Percentiles rank a stretch among this genome's conserved stretches.
Conservation (phyloP, 306 rosid species). For the Lathyrus tuberosus region DNA sequence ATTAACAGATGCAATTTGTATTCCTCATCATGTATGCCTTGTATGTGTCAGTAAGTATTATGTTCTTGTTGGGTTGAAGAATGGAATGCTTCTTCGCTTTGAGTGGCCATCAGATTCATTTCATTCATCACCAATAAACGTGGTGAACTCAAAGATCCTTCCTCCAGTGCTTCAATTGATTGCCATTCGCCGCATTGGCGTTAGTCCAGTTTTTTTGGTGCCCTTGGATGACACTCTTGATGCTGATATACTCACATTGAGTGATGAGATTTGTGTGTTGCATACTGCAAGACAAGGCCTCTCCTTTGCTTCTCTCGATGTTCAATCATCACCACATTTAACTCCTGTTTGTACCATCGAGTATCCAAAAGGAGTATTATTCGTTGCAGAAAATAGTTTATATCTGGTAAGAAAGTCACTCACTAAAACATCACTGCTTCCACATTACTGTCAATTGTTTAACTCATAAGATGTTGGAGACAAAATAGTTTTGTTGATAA, state of each 20-base stretch:
- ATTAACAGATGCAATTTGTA: constrained; percentile 62
- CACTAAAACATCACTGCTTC: constrained; percentile 4
- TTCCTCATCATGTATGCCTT: constrained; percentile 90
- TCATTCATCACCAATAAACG: constrained; percentile 43
- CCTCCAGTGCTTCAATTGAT: constrained; percentile 75
- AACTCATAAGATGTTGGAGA: constrained; percentile 16
- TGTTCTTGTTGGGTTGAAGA: constrained; percentile 85
- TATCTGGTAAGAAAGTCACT: constrained; percentile 68
- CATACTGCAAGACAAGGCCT: constrained; percentile 90
- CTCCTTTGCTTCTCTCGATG: constrained; percentile 83
- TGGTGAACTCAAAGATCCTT: constrained; percentile 41
- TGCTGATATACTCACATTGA: constrained; percentile 75
- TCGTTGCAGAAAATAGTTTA: constrained; percentile 81
- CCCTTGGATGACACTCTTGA: constrained; percentile 82
- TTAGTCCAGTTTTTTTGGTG: constrained; percentile 87
- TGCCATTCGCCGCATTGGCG: constrained; percentile 83
- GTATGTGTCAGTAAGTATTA: constrained; percentile 73
- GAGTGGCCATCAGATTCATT: constrained; percentile 75
- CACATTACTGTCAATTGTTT: constrained; percentile 23
- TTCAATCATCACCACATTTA: constrained; percentile 83
- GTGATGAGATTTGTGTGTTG: constrained; percentile 93
- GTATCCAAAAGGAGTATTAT: constrained; percentile 85
- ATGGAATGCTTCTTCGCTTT: constrained; percentile 91
- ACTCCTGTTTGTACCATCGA: constrained; percentile 83
- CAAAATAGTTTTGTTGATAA: constrained; percentile 5